A percentile compares a stretch with the other conserved stretches of the same genome.
Conservation (phyloP, 306 rosid genomes). For the Hippophae tibetana region DNA sequence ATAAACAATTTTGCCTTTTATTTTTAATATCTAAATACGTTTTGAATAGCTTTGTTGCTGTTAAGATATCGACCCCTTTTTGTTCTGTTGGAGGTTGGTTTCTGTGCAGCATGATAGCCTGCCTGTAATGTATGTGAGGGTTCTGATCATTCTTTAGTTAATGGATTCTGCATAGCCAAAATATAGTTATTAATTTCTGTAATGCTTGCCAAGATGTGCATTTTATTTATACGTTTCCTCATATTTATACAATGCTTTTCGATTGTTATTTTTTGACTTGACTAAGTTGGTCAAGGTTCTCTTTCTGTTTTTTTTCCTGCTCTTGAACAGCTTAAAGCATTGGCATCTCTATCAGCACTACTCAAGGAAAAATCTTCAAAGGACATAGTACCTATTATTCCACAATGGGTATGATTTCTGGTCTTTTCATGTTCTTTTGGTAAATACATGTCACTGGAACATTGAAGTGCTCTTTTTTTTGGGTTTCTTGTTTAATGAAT, state of each 20-base stretch:
- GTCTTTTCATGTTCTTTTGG: constrained; percentile 1
- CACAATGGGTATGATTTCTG: constrained; percentile 71
- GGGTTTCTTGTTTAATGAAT: background rate
- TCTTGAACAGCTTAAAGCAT: constrained; percentile 73
- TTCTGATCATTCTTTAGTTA: background rate
- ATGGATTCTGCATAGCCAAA: background rate
- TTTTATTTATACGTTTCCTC: background rate
- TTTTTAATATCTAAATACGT: background rate
- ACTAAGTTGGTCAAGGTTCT: constrained; percentile 15
- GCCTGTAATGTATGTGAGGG: background rate
- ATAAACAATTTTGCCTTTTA: background rate
- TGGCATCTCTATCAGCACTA: constrained; percentile 56
- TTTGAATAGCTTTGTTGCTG: background rate
- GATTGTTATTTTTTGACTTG: constrained; percentile 4
- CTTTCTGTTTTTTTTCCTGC: background rate
- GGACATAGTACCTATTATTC: constrained; percentile 57
- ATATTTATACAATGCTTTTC: background rate
- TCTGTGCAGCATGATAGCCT: background rate
- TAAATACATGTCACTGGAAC: background rate
- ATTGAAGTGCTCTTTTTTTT: background rate
- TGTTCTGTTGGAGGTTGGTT: background rate
- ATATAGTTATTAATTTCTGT: background rate
- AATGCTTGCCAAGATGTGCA: background rate
- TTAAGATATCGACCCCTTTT: background rate
- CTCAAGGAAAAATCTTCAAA: constrained; percentile 61